Base-by-base conservation (phyloP, 2,329 filamentous ascomycete species). In the Aspergillus transmontanensis region DNA sequence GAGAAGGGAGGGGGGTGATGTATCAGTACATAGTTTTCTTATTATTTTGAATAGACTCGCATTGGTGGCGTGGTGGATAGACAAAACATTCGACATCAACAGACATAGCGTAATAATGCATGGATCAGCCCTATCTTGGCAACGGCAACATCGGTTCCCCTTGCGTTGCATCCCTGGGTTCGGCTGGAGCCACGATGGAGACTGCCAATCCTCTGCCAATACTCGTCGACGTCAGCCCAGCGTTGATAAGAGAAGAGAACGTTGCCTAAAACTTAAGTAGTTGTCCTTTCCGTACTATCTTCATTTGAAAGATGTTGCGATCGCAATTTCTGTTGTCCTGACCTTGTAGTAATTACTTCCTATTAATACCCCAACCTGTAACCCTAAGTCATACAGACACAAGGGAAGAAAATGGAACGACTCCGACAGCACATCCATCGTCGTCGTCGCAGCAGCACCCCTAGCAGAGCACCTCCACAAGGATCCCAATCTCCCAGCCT, bases 161-260 rank as follows among this genome's bases (percentile, higher is more conserved):
- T 50, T 50, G 43, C 28, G 45, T 50, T 34, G 16, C 21, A 39
- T 39, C 28, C 45, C 30, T 51, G 36, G 57, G 34, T 59, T 48
- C 46, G 55, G 60, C 46, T 58, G 60, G 60, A 53, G 50, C 59
- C 59, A 61, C 57, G 48, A 46, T 48, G 51, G 30, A 54, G 28
- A 54, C 28, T 36, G 51, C 51, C 51, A 54, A 53, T 53, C 12
- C 26, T 51, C 6, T 61, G 58, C 55, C 65, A 65, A 61, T 51
- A 68, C 60, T 68, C 67, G 63, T 69, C 65, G 66, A 69, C 68
- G 66, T 69, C 68, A 69, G 62, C 61, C 59, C 62, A 57, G 61
- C 60, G 41, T 58, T 46, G 41, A 48, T 36, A 41, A 54, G 41
- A 57, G 23, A 41, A 54, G 41, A 57, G 23, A 34, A 50, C 30